Percentiles rank a stretch among this genome's conserved stretches.
Evolutionary conservation across 192 early-diverging fungal species (phyloP).

Genomic region (Mortierella antarctica): DNA sequence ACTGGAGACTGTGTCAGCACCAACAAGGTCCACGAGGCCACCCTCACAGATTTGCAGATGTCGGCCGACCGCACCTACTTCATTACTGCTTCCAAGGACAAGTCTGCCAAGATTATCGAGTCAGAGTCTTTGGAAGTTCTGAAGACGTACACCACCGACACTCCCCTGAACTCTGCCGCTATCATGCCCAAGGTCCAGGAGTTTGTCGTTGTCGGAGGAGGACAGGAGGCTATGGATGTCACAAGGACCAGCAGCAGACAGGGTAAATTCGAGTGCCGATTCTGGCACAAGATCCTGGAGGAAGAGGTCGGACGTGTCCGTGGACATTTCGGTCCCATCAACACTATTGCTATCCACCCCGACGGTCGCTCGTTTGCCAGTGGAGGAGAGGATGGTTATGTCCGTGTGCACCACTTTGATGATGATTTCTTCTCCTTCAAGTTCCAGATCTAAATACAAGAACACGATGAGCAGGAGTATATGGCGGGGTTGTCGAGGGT

Average conservation of each 20-base stretch:
- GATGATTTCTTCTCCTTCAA: slow-evolving; percentile 96
- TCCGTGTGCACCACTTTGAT: slow-evolving; percentile 97
- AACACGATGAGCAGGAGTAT: no score
- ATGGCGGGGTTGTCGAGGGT: no score
- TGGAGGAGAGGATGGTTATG: slow-evolving; percentile 98
- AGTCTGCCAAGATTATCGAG: slow-evolving; percentile 90
- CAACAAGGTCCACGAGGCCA: slow-evolving; percentile 73
- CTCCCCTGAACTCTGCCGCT: slow-evolving; percentile 92
- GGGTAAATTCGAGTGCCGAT: slow-evolving; percentile 97
- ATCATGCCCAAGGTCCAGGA: slow-evolving; percentile 88
- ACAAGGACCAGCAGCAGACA: slow-evolving; percentile 89
- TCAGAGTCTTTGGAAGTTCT: slow-evolving; percentile 82
- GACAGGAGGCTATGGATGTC: slow-evolving; percentile 98
- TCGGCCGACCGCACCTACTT: slow-evolving; percentile 90
- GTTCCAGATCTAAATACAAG: slow-evolving; percentile 63
- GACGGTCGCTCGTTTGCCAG: slow-evolving; percentile 93
- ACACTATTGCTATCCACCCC: slow-evolving; percentile 97
- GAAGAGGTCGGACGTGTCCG: slow-evolving; percentile 97
- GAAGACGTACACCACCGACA: slow-evolving; percentile 88
- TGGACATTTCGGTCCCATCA: slow-evolving; percentile 99
- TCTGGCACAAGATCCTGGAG: slow-evolving; percentile 97
- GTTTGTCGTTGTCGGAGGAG: slow-evolving; percentile 92
- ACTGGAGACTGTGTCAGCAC: slow-evolving; percentile 76
- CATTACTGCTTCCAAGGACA: slow-evolving; percentile 97
- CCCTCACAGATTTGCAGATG: slow-evolving; percentile 95